These are phyloP conservation scores for Cylindrodendrum hubeiense DNA, from an alignment of 2,329 filamentous ascomycete genomes.

Conservation along the genomic window DNA sequence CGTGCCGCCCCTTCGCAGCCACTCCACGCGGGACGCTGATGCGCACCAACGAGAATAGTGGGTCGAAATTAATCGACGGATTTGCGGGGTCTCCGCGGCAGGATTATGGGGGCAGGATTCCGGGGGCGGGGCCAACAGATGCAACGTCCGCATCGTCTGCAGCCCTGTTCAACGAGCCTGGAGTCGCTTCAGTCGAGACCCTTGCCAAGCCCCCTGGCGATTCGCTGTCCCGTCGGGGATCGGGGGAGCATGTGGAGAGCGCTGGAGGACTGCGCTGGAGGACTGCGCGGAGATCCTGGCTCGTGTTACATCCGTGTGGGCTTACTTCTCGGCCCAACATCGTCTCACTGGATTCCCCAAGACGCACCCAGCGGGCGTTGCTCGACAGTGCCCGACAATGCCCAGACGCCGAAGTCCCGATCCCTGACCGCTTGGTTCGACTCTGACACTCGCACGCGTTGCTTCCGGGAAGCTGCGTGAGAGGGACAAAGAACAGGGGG, in stretches of 20 bases:
- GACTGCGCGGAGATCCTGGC: background rate
- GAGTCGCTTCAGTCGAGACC: background rate
- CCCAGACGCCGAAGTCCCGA: background rate
- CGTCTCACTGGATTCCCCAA: slow-evolving; percentile 1
- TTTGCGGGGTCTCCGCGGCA: slow-evolving; percentile 22
- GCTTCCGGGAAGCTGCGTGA: background rate
- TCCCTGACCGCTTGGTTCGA: background rate
- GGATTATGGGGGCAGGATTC: slow-evolving; percentile 9
- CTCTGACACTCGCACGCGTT: background rate
- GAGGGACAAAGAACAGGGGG: background rate
- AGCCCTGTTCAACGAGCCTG: background rate
- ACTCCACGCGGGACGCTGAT: slow-evolving; percentile 4
- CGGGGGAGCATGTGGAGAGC: background rate
- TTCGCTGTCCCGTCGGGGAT: background rate
- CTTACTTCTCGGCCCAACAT: slow-evolving; percentile 2
- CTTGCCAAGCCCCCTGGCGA: background rate
- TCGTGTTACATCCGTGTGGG: slow-evolving; percentile 12
- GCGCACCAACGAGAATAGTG: slow-evolving; percentile 24
- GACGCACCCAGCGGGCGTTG: slow-evolving; percentile 3
- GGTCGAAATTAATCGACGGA: slow-evolving; percentile 14
- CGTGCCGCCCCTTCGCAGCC: background rate
- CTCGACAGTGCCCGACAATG: background rate
- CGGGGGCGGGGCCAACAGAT: slow-evolving; percentile 17
- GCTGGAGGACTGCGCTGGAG: background rate
- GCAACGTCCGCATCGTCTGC: background rate